Evolutionary conservation across 805 yeast genomes (phyloP).

Genomic region (Saccharomyces paradoxus): DNA sequence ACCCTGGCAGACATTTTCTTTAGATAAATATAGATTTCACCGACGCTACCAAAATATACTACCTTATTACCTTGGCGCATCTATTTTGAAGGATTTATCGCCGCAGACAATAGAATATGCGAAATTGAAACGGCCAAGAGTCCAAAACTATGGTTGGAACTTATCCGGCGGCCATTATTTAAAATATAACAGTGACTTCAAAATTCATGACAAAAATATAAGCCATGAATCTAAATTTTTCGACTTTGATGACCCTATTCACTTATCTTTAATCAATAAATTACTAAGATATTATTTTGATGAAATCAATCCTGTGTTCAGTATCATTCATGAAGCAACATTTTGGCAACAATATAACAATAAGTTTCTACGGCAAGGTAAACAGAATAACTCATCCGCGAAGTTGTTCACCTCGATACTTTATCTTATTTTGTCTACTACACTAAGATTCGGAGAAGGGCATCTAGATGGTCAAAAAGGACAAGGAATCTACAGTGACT

Average conservation of each 20-base stretch:
- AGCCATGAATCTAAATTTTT: constrained; percentile 13
- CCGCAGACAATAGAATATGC: constrained; percentile 27
- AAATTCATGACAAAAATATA: not conserved
- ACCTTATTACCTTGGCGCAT: constrained; percentile 34
- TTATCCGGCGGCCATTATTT: constrained; percentile 51
- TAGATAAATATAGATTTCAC: constrained; percentile 40
- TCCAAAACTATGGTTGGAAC: constrained; percentile 61
- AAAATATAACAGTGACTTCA: constrained; percentile 30
- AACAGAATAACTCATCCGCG: constrained; percentile 28
- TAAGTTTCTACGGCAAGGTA: constrained; percentile 17
- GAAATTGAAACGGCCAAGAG: constrained; percentile 40
- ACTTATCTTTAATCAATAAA: constrained; percentile 25
- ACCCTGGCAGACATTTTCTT: constrained; percentile 29
- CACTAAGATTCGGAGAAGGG: constrained; percentile 47
- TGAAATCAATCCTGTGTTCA: constrained; percentile 45
- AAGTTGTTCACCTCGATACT: constrained; percentile 46
- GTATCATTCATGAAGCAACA: constrained; percentile 45
- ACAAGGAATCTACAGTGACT: not conserved
- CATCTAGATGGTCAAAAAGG: not conserved
- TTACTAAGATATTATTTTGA: constrained; percentile 33
- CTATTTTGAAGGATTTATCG: constrained; percentile 29
- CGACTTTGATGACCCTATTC: constrained; percentile 14
- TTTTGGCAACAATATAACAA: constrained; percentile 42
- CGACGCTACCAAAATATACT: constrained; percentile 40
- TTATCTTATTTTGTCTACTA: constrained; percentile 40